Conservation (phyloP, 805 yeast genomes). For the Candida easanensis region DNA sequence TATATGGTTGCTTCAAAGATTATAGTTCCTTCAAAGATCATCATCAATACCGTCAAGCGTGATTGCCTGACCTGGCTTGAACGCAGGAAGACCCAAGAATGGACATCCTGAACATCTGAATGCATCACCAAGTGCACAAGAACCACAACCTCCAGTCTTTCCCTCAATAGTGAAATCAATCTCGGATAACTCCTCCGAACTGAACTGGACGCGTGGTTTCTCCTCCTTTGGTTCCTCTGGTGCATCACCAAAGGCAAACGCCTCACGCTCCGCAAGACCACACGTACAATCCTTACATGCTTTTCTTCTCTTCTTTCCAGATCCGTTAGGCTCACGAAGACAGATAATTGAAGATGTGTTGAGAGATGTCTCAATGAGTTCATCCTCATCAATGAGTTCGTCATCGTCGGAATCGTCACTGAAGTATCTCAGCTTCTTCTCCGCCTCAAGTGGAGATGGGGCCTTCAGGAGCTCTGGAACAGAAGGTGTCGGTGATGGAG, state of each 20-base stretch:
- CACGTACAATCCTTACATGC: constrained; percentile 99
- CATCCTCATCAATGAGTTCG: constrained; percentile 37
- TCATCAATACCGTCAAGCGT: constrained; percentile 73
- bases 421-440: constrained; percentile 24
- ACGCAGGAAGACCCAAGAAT: constrained; percentile 93
- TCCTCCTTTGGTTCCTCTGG: constrained; percentile 45
- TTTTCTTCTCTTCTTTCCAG: constrained; percentile 60
- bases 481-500: constrained; percentile 15
- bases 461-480: constrained; percentile 19
- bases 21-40: constrained; percentile 47
- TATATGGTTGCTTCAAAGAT: too few species aligned
- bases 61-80: constrained; percentile 93
- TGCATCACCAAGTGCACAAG: constrained; percentile 97
- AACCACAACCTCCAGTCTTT: constrained; percentile 95
- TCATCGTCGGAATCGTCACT: constrained; percentile 27
- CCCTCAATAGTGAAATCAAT: constrained; percentile 96
- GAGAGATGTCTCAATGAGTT: constrained; percentile 31
- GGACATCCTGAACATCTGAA: constrained; percentile 99
- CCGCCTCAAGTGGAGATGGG: constrained; percentile 13
- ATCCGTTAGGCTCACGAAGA: constrained; percentile 52
- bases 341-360: constrained; percentile 39
- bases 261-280: constrained; percentile 89
- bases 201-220: constrained; percentile 44
- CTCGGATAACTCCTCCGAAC: constrained; percentile 74
- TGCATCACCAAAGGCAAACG: constrained; percentile 44